Percentiles rank a stretch among this genome's conserved stretches.
These are phyloP conservation scores for Fusarium buxicola DNA, from an alignment of 2,329 filamentous ascomycete genomes.

Conservation along the genomic window DNA sequence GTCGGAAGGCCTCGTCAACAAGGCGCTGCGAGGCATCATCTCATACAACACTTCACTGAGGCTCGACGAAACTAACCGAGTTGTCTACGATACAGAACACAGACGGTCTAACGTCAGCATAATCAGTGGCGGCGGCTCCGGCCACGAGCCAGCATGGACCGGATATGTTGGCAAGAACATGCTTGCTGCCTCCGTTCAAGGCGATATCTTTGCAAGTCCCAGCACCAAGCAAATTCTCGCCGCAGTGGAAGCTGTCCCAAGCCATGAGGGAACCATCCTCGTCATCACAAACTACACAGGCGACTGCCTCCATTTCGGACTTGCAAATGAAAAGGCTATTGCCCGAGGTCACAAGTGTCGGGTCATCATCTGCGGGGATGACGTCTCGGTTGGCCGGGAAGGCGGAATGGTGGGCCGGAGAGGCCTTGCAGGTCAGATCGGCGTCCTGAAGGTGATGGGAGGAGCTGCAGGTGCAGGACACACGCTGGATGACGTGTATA, in stretches of 20 bases:
- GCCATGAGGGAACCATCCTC: slow-evolving; percentile 66
- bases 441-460: slow-evolving; percentile 68
- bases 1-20: slow-evolving; percentile 64
- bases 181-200: slow-evolving; percentile 70
- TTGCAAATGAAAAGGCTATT: slow-evolving; percentile 64
- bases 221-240: slow-evolving; percentile 72
- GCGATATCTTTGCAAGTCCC: slow-evolving; percentile 73
- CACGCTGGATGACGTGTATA: slow-evolving; percentile 62
- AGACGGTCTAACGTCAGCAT: slow-evolving; percentile 60
- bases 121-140: slow-evolving; percentile 67
- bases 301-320: slow-evolving; percentile 64
- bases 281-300: slow-evolving; percentile 75
- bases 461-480: slow-evolving; percentile 61
- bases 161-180: slow-evolving; percentile 73
- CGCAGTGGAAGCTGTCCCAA: slow-evolving; percentile 67
- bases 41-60: slow-evolving; percentile 64
- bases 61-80: slow-evolving; percentile 63
- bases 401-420: slow-evolving; percentile 69
- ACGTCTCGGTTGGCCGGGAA: slow-evolving; percentile 71
- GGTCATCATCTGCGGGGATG: slow-evolving; percentile 72
- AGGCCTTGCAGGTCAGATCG: slow-evolving; percentile 71
- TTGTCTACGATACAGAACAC: slow-evolving; percentile 62
- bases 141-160: slow-evolving; percentile 72
- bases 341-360: slow-evolving; percentile 65
- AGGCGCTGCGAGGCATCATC: slow-evolving; percentile 62